A percentile compares a stretch with the other conserved stretches of the same genome.
Conservation (phyloP, 257 asterid species). For the Solanum lycopersicoides region DNA sequence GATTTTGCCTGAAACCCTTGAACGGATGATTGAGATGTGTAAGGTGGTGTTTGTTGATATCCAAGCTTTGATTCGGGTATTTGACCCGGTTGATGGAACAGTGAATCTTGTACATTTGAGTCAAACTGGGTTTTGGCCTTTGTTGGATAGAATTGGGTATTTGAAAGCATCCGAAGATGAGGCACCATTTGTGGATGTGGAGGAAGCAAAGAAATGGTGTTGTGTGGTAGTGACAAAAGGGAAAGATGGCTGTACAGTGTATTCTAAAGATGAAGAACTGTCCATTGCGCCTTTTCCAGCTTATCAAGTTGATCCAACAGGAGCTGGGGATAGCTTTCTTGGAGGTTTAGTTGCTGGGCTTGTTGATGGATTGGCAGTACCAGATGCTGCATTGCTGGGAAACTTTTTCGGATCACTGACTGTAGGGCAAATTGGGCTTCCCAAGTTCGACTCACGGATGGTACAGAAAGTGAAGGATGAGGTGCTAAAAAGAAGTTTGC, state of each 20-base stretch:
- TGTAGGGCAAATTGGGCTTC: conserved; percentile 71
- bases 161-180: conserved; percentile 86
- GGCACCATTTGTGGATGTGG: conserved; percentile 58
- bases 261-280: conserved; percentile 46
- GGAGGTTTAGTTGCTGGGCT: conserved; percentile 89
- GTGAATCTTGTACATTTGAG: conserved; percentile 48
- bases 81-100: conserved; percentile 57
- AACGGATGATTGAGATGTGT: conserved; percentile 61
- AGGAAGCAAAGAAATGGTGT: conserved; percentile 57
- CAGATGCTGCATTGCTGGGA: conserved; percentile 88
- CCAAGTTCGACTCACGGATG: conserved; percentile 52
- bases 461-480: conserved; percentile 74
- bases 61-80: conserved; percentile 68
- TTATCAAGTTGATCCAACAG: conserved; percentile 89
- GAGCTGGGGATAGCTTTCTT: conserved; percentile 93
- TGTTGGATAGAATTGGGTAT: conserved; percentile 53
- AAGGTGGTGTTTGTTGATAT: conserved; percentile 73
- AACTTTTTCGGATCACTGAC: conserved; percentile 87
- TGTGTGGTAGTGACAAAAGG: conserved; percentile 91
- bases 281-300: conserved; percentile 61
- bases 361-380: conserved; percentile 55
- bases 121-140: conserved; percentile 47
- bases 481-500: conserved; percentile 34
- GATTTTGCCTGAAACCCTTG: conserved; percentile 68
- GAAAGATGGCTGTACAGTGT: conserved; percentile 69